Base-by-base conservation (phyloP, 495 filamentous ascomycete genomes). In the Aspergillus avenaceus region DNA sequence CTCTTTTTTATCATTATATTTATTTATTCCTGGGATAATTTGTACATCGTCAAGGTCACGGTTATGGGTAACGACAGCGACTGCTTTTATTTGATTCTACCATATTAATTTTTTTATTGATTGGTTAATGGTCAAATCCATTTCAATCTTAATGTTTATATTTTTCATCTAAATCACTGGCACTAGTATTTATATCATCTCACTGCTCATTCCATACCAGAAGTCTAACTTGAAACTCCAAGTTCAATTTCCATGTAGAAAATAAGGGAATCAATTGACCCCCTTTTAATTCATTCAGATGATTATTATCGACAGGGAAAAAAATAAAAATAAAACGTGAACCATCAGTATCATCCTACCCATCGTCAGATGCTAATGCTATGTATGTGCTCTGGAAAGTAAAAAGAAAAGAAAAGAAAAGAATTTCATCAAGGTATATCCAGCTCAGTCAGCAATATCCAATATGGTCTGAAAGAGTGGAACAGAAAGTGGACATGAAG, bases 1-100 rank as follows among this genome's bases (percentile, higher is more conserved):
- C 41, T 40, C 41, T 21, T 40, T 16, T 36, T 19, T 34, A 14
- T 58, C 34, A 43, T 45, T 57, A n/a, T 28, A 26, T 36, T 29
- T 47, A 38, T 13, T 40, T 49, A n/a, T n/a, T n/a, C n/a, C n/a
- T n/a, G n/a, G n/a, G n/a, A n/a, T n/a, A n/a, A 38, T 28, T 47
- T 34, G 45, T 18, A 23, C 28, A 23, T 38, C 29, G 32, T 36
- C 32, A 32, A 51, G 24, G 41, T 43, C 36, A 45, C 37, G 51
- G 44, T 49, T 52, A 49, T 43, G 42, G 53, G 28, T 54, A 37
- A 60, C 27, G 53, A 60, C 44, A 54, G 50, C 53, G 49, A 48
- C 41, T 59, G 38, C 34, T 51, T 51, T 50, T 42, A 5, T 41
- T 38, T 32, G 28, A n/a, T 12, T 45, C 49, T 22, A 16, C 8